Evolutionary conservation across 192 early-diverging fungal species (phyloP).

Genomic region (Kappamyces sp.): DNA sequence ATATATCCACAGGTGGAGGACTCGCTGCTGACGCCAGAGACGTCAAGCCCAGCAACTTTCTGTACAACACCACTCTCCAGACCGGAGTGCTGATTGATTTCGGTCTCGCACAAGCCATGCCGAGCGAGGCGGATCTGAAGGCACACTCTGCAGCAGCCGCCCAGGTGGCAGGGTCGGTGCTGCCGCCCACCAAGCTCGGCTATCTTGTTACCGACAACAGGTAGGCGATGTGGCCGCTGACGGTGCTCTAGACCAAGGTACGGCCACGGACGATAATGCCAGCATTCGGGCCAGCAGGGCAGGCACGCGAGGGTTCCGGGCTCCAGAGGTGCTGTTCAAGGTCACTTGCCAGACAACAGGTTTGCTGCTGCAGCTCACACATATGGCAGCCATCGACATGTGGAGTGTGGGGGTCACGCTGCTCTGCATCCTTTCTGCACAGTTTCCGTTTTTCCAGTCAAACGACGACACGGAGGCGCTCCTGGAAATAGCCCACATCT

Average conservation of each 20-base stretch:
- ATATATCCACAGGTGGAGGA: slow-evolving; percentile 65
- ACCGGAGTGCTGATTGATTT: slow-evolving; percentile 89
- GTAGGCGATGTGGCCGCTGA: no score
- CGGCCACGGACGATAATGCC: no score
- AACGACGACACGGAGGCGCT: slow-evolving; percentile 80
- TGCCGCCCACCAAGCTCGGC: slow-evolving; percentile 5
- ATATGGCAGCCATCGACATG: slow-evolving; percentile 70
- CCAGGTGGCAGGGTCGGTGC: no score
- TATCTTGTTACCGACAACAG: slow-evolving; percentile 14
- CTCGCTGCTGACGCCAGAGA: slow-evolving; percentile 34
- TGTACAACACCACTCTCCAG: slow-evolving; percentile 62
- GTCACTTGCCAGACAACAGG: slow-evolving; percentile 68
- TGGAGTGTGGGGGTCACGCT: slow-evolving; percentile 91
- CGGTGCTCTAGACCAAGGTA: no score
- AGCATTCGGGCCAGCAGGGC: slow-evolving; percentile 65
- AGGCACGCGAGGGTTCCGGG: slow-evolving; percentile 88
- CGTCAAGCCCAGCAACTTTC: slow-evolving; percentile 92
- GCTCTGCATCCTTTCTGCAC: slow-evolving; percentile 67
- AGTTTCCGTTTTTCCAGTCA: slow-evolving; percentile 88
- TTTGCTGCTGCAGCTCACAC: slow-evolving; percentile 24
- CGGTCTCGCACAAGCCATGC: slow-evolving; percentile 70
- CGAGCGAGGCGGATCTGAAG: background rate
- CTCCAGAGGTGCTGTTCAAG: slow-evolving; percentile 87
- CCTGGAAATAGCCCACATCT: slow-evolving; percentile 75
- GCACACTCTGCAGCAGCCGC: no score